These are phyloP conservation scores for Gypsophila paniculata DNA, from an alignment of 179 eudicot species.

Conservation along the genomic window DNA sequence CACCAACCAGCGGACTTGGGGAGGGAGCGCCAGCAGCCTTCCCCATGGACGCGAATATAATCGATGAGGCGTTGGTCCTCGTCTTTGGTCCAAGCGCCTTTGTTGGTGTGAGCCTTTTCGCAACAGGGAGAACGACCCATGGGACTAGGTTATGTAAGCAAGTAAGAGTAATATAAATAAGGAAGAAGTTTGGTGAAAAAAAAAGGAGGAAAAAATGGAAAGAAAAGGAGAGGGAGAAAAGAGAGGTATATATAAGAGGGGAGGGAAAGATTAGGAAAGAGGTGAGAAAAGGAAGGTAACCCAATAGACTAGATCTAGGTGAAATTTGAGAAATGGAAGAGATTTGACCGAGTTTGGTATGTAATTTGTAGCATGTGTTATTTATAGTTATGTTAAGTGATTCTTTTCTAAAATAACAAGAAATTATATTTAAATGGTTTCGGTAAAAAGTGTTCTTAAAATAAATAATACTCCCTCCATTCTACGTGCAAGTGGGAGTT, in stretches of 20 bases:
- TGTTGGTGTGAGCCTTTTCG: conserved; percentile 80
- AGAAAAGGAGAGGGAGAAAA: conserved; percentile 9
- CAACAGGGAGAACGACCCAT: conserved; percentile 90
- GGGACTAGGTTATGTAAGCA: too few species aligned
- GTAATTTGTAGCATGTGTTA: too few species aligned
- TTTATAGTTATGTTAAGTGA: not conserved
- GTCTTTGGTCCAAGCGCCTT: conserved; percentile 90
- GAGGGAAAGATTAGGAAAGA: conserved; percentile 6
- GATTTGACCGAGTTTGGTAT: conserved; percentile 22
- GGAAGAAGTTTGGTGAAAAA: too few species aligned
- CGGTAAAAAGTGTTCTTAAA: too few species aligned
- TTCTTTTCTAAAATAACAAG: not conserved
- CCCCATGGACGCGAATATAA: conserved; percentile 64
- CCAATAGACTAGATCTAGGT: conserved; percentile 31
- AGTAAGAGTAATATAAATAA: too few species aligned
- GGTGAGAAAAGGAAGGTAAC: conserved; percentile 32
- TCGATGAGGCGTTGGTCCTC: conserved; percentile 70
- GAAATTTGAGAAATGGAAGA: not conserved
- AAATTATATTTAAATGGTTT: too few species aligned
- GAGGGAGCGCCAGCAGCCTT: conserved; percentile 93
- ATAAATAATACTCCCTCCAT: too few species aligned
- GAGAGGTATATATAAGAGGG: conserved; percentile 6
- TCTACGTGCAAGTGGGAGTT: too few species aligned
- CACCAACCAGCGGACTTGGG: conserved; percentile 75
- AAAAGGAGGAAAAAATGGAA: conserved; percentile 20